Evolutionary conservation across 768 basidiomycete species (phyloP), one percentile per base, ranked within the genome.

Genomic region (Lactarius evosmus): DNA sequence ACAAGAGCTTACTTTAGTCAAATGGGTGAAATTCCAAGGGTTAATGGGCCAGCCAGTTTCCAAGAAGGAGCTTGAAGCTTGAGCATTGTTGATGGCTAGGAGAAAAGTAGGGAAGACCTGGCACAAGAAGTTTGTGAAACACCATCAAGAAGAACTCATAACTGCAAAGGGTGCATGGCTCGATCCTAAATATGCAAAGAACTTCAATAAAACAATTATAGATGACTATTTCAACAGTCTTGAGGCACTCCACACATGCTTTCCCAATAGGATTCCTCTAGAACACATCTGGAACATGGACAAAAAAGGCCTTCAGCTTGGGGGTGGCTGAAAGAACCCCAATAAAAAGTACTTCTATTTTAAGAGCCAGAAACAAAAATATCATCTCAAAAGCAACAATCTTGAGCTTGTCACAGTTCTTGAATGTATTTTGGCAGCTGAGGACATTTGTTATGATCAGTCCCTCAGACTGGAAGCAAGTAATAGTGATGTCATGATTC

Each of bases 251-350:
- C 29, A 44, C 29, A 19, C 41, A 12, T 1, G 25, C 4, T 22
- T 11, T 27, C 6, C 34, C 9, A 19, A n/a, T 57, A 40, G 41
- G 3, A 57, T 57, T 2, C 56, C 56, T 14, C 56, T 29, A 0
- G 38, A 56, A 41, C 56, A 57, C 11, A 57, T 57, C 8, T 57
- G 56, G 56, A 57, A 57, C 19, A 46, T 44, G 56, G 56, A 57
- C 16, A 9, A 57, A n/a, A 46, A 57, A 11, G 56, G 30, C n/a
- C n/a, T n/a, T n/a, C n/a, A n/a, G n/a, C n/a, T n/a, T n/a, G n/a
- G n/a, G n/a, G n/a, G n/a, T n/a, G 56, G 56, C 3, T 7, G 30
- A 4, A 41, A 41, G 38, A 56, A 41, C 1, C 0, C 0, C 0
- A 19, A 30, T 0, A 44, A 19, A 29, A 57, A 57, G 41, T 41